phyloP scores from a whole-genome alignment of 192 early-diverging fungal genomes.

The Mycoemilia scoparia region DNA sequence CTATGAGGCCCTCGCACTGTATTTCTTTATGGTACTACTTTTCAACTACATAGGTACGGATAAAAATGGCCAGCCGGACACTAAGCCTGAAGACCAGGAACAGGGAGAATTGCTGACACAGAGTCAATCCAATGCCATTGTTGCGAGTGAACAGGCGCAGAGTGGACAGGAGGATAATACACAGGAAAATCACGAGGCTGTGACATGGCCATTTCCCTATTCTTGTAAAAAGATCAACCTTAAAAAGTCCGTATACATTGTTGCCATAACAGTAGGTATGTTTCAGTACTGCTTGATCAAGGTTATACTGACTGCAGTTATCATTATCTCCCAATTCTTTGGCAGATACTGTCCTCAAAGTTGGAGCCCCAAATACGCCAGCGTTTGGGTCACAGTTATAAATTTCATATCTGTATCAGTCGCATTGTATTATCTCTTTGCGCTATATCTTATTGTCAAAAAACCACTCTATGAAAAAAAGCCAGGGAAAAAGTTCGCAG shows the following conservation, averaged over 20 bases:
- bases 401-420: constrained; percentile 43
- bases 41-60: constrained; percentile 50
- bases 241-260: constrained; percentile 25
- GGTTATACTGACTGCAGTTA: constrained; percentile 34
- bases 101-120: constrained; percentile 10
- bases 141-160: too few relatives aligned
- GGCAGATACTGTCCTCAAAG: constrained; percentile 43
- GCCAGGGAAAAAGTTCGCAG: constrained; percentile 26
- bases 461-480: constrained; percentile 30
- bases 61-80: too few relatives aligned
- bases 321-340: constrained; percentile 38
- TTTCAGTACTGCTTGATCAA: constrained; percentile 54
- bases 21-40: constrained; percentile 52
- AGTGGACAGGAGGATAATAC: too few relatives aligned
- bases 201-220: constrained; percentile 43
- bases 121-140: too few relatives aligned
- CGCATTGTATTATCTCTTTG: constrained; percentile 50
- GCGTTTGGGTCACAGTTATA: constrained; percentile 41
- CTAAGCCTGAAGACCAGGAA: constrained; percentile 28
- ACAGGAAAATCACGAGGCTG: constrained; percentile 16
- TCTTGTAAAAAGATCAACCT: constrained; percentile 41
- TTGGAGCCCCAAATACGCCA: constrained; percentile 38
- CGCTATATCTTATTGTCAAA: constrained; percentile 42
- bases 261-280: constrained; percentile 42
- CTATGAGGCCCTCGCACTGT: constrained; percentile 58